Conservation (phyloP, 306 rosid species). For the Benincasa hispida region DNA sequence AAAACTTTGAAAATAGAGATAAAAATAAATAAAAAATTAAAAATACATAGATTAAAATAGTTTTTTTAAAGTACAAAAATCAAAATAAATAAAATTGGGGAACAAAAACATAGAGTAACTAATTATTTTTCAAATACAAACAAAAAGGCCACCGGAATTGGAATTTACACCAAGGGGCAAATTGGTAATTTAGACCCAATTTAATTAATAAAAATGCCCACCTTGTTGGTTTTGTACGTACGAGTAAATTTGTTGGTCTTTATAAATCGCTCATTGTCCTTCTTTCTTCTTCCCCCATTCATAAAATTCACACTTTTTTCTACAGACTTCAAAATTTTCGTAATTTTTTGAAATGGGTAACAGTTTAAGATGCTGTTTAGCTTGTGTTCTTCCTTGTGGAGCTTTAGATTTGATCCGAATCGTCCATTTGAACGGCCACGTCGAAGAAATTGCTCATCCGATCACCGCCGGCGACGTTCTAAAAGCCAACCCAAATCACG, state of each 20-base stretch:
- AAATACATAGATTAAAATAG: no score
- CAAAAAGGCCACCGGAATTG: neutral
- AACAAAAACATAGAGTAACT: no score
- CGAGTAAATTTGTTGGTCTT: neutral
- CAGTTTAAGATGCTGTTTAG: slow-evolving; percentile 95
- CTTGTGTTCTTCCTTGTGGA: slow-evolving; percentile 93
- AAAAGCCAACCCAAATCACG: slow-evolving; percentile 72
- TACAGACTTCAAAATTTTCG: neutral
- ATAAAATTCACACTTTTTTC: neutral
- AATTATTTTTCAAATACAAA: neutral
- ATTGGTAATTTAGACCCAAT: neutral
- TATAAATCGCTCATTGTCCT: neutral
- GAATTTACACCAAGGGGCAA: neutral
- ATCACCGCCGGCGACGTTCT: slow-evolving; percentile 84
- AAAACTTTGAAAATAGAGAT: no score
- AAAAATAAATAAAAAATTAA: no score
- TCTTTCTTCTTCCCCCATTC: neutral
- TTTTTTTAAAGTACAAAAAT: no score
- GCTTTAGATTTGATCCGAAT: slow-evolving; percentile 85
- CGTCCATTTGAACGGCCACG: slow-evolving; percentile 76
- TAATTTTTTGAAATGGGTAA: slow-evolving; percentile 48
- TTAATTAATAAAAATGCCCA: neutral
- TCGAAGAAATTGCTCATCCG: slow-evolving; percentile 67
- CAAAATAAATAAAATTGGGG: no score
- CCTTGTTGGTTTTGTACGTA: neutral